Conservation (phyloP, 768 basidiomycete genomes). For the Termitomyces eurrhizus region DNA sequence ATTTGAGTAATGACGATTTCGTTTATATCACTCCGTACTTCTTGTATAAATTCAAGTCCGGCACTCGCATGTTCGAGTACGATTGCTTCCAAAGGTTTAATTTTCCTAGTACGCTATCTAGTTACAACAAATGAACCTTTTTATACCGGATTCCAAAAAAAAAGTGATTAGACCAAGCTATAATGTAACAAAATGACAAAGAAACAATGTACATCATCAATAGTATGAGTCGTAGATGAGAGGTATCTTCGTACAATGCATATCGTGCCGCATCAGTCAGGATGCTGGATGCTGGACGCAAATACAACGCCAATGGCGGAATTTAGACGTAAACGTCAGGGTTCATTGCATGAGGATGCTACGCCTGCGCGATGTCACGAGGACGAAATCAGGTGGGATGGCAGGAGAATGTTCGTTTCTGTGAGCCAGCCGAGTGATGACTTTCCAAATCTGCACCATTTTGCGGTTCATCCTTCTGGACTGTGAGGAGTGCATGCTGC, state of each 20-base stretch:
- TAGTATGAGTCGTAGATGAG: background rate
- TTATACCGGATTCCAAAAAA: background rate
- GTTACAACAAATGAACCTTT: background rate
- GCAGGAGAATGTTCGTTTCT: conserved; percentile 49
- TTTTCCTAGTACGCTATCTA: background rate
- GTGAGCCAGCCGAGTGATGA: conserved; percentile 49
- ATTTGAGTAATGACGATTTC: background rate
- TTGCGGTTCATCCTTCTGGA: conserved; percentile 53
- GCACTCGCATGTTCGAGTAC: background rate
- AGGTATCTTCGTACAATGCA: background rate
- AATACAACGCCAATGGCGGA: background rate
- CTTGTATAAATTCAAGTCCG: background rate
- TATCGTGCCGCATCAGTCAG: background rate
- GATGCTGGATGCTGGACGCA: background rate
- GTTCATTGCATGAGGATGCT: conserved; percentile 36
- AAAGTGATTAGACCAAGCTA: background rate
- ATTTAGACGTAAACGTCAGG: background rate
- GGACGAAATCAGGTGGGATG: conserved; percentile 57
- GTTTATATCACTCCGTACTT: background rate
- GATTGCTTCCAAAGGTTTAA: background rate
- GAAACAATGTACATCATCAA: background rate
- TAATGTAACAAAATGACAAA: background rate
- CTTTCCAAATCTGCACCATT: conserved; percentile 59
- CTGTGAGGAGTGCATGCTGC: conserved; percentile 22
- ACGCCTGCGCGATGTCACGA: conserved; percentile 53